A percentile compares a stretch with the other conserved stretches of the same genome.
These are phyloP conservation scores for Yamadazyma blattariae DNA, from an alignment of 1,139 yeast species.

Conservation along the genomic window DNA sequence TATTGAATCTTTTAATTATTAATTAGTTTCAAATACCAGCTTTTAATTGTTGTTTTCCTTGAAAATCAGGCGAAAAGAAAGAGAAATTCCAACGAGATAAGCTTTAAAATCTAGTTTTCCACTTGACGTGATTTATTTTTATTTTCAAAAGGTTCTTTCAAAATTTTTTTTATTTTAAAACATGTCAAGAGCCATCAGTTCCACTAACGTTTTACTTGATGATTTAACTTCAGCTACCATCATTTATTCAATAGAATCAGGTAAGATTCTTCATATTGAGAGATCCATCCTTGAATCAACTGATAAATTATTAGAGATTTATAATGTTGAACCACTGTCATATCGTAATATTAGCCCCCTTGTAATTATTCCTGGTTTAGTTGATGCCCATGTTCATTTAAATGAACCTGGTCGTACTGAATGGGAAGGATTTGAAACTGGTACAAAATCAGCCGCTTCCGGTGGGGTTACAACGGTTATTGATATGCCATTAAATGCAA, in stretches of 20 bases:
- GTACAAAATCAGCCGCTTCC: constrained; percentile 87
- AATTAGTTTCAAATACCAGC: no score
- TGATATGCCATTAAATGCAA: constrained; percentile 95
- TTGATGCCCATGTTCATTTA: constrained; percentile 89
- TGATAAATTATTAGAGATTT: constrained; percentile 38
- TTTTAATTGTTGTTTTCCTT: no score
- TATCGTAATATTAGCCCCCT: constrained; percentile 60
- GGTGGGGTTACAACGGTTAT: constrained; percentile 96
- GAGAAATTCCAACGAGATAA: no score
- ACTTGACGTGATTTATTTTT: no score
- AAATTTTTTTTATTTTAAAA: no score
- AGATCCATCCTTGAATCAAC: constrained; percentile 24
- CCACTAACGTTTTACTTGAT: constrained; percentile 60
- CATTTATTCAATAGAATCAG: constrained; percentile 59
- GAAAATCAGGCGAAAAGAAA: no score
- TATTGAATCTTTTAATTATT: no score
- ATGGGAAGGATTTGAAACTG: constrained; percentile 95
- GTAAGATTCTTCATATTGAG: constrained; percentile 56
- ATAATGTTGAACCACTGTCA: constrained; percentile 39
- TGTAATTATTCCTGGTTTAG: constrained; percentile 82
- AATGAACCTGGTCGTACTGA: constrained; percentile 95
- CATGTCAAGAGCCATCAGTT: constrained; percentile 66
- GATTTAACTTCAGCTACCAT: constrained; percentile 62
- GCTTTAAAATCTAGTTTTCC: no score
- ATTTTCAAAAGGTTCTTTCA: no score